Evolutionary conservation across 2,329 filamentous ascomycete genomes (phyloP).

Genomic region (Curvularia eragrostidis): DNA sequence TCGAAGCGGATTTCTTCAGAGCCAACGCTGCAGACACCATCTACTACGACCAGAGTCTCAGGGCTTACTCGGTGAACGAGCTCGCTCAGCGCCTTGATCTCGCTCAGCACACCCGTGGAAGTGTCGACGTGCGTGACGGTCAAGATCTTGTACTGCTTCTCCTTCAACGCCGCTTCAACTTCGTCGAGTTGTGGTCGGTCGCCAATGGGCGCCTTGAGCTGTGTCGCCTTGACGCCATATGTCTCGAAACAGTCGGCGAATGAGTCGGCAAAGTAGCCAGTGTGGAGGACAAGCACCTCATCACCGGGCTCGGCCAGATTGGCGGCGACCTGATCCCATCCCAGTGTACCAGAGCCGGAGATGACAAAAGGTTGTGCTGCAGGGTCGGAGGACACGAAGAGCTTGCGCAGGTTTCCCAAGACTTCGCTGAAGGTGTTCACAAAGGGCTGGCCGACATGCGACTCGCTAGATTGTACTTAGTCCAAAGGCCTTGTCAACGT

Average conservation of each 20-base stretch:
- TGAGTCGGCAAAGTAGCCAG: slow-evolving; percentile 95
- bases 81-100: slow-evolving; percentile 83
- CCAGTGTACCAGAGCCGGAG: slow-evolving; percentile 91
- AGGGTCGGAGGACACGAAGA: slow-evolving; percentile 88
- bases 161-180: slow-evolving; percentile 84
- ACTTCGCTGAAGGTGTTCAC: slow-evolving; percentile 91
- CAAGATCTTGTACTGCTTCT: slow-evolving; percentile 92
- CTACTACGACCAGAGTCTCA: slow-evolving; percentile 88
- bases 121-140: slow-evolving; percentile 98
- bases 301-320: slow-evolving; percentile 91
- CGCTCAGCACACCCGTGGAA: slow-evolving; percentile 92
- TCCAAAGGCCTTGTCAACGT: background rate
- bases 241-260: slow-evolving; percentile 91
- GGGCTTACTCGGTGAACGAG: slow-evolving; percentile 86
- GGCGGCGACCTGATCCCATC: slow-evolving; percentile 95
- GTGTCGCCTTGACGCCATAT: slow-evolving; percentile 88
- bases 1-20: slow-evolving; percentile 97
- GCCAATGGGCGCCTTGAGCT: slow-evolving; percentile 88
- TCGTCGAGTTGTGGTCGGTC: slow-evolving; percentile 84
- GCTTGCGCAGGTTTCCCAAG: slow-evolving; percentile 83
- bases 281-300: slow-evolving; percentile 89
- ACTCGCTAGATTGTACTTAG: slow-evolving; percentile 68
- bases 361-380: slow-evolving; percentile 89
- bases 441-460: slow-evolving; percentile 88
- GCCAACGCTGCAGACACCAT: slow-evolving; percentile 96